Percentiles rank a stretch among this genome's conserved stretches.
phyloP scores from a whole-genome alignment of 1,139 yeast genomes.

The Petasospora fabianii region DNA sequence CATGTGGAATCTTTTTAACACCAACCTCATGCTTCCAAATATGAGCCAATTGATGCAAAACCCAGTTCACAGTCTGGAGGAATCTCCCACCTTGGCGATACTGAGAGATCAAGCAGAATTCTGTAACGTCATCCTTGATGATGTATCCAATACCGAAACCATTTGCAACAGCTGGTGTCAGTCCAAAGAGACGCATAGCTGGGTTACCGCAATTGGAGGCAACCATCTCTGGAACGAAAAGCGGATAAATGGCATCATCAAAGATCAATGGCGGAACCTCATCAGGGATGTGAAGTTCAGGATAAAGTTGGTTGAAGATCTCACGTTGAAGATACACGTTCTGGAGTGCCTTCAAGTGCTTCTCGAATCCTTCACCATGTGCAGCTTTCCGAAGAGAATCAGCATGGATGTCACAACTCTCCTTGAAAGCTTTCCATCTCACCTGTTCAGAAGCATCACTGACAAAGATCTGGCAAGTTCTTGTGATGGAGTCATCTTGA shows the following conservation, averaged over 20 bases:
- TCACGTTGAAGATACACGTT: conserved; percentile 43
- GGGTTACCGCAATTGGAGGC: conserved; percentile 75
- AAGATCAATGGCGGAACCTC: conserved; percentile 26
- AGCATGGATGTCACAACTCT: conserved; percentile 52
- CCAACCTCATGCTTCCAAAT: conserved; percentile 39
- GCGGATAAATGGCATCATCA: conserved; percentile 37
- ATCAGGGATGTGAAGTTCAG: conserved; percentile 27
- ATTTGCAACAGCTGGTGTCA: conserved; percentile 70
- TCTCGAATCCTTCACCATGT: conserved; percentile 64
- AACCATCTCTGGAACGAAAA: conserved; percentile 42
- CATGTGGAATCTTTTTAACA: conserved; percentile 31
- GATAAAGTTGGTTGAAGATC: conserved; percentile 42
- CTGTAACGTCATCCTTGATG: conserved; percentile 61
- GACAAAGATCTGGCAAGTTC: conserved; percentile 58
- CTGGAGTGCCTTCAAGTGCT: conserved; percentile 63
- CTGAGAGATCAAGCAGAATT: conserved; percentile 63
- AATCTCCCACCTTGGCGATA: conserved; percentile 71
- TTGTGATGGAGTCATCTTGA: conserved; percentile 51
- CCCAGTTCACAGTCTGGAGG: conserved; percentile 59
- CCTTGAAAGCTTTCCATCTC: conserved; percentile 50
- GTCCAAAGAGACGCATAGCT: conserved; percentile 67
- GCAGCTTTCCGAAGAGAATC: conserved; percentile 48
- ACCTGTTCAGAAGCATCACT: conserved; percentile 41
- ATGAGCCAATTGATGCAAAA: conserved; percentile 48
- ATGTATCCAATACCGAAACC: conserved; percentile 80